A percentile compares a stretch with the other conserved stretches of the same genome.
These are phyloP conservation scores for Canavalia ensiformis DNA, from an alignment of 306 rosid species.

Conservation along the genomic window DNA sequence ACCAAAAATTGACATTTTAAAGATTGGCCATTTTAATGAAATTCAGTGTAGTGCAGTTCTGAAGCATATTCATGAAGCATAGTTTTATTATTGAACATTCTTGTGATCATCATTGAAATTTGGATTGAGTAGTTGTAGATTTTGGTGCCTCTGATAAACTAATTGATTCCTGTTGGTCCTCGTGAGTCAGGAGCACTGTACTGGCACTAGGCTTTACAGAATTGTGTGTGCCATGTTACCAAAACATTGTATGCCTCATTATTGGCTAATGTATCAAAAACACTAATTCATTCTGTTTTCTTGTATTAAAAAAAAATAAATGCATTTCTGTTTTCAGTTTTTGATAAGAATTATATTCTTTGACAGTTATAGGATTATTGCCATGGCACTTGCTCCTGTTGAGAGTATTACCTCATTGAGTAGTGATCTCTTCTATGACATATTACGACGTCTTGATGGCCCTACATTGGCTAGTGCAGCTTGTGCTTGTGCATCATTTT, in stretches of 20 bases:
- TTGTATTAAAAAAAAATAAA: neutral
- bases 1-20: neutral
- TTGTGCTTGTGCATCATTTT: conserved; percentile 80
- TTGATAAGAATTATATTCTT: conserved; percentile 43
- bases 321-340: conserved; percentile 14
- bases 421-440: conserved; percentile 84
- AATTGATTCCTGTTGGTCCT: conserved; percentile 12
- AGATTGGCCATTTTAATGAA: conserved; percentile 6
- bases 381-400: conserved; percentile 62
- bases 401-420: conserved; percentile 70
- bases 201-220: neutral
- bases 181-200: neutral
- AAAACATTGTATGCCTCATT: conserved; percentile 26
- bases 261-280: conserved; percentile 3
- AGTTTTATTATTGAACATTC: neutral
- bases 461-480: conserved; percentile 82
- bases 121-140: conserved; percentile 26
- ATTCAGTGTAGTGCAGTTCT: conserved; percentile 1
- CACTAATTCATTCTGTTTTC: neutral
- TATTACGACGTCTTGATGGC: conserved; percentile 89
- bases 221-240: conserved; percentile 15
- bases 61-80: conserved; percentile 19
- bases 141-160: conserved; percentile 30
- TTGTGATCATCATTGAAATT: conserved; percentile 10
- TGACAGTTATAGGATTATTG: conserved; percentile 50